phyloP scores from a whole-genome alignment of 164 flowering plant genomes.

The Berberis vulgaris region DNA sequence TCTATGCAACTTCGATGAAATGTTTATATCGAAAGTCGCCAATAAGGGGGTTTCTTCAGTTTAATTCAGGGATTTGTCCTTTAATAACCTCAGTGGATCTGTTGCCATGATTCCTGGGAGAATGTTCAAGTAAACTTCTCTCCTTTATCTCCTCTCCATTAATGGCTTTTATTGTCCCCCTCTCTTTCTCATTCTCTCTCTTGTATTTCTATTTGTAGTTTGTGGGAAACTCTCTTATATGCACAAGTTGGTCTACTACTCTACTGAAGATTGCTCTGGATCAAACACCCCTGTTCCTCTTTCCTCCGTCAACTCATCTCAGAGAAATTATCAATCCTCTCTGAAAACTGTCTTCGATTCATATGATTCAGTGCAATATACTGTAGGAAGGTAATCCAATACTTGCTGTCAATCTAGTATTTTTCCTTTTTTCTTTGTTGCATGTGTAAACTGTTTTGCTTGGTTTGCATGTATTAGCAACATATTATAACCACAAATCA shows the following conservation, averaged over 20 bases:
- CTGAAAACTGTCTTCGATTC: too few relatives aligned
- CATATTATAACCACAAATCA: too few relatives aligned
- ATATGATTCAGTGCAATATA: background rate
- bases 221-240: slow-evolving; percentile 67
- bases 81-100: slow-evolving; percentile 87
- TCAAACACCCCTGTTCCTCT: slow-evolving; percentile 32
- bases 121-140: slow-evolving; percentile 62
- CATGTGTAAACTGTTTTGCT: too few relatives aligned
- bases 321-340: slow-evolving; percentile 27
- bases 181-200: background rate
- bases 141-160: too few relatives aligned
- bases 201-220: slow-evolving; percentile 32
- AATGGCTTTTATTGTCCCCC: too few relatives aligned
- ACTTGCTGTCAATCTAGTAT: too few relatives aligned
- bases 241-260: slow-evolving; percentile 39
- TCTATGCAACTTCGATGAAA: background rate
- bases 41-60: background rate
- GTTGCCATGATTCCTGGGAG: slow-evolving; percentile 74
- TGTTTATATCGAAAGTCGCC: background rate
- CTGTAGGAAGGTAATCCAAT: too few relatives aligned
- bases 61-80: slow-evolving; percentile 83
- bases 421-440: too few relatives aligned
- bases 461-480: too few relatives aligned
- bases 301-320: slow-evolving; percentile 38
- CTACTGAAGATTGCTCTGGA: slow-evolving; percentile 66